Evolutionary conservation across 2,329 filamentous ascomycete species (phyloP).

Genomic region (Macrophomina tecta): DNA sequence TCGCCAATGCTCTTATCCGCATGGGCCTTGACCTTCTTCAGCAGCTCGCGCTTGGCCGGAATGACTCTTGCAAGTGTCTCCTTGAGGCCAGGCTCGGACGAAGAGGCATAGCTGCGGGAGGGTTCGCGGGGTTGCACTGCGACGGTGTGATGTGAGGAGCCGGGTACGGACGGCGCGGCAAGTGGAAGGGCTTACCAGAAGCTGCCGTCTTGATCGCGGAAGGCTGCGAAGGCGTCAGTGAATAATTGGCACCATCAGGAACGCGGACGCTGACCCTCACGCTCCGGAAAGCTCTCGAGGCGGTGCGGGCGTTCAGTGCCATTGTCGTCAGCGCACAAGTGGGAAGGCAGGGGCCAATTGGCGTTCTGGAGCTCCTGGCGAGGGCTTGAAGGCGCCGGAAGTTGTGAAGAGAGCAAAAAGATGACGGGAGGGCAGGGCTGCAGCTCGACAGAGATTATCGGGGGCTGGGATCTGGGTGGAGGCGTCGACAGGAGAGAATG

Average conservation of each 20-base stretch:
- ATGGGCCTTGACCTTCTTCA: conserved; percentile 92
- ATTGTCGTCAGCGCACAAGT: conserved; percentile 49
- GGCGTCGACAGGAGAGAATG: not conserved
- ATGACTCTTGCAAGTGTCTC: conserved; percentile 81
- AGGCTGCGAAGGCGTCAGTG: conserved; percentile 36
- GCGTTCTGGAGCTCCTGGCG: not conserved
- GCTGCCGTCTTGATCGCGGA: conserved; percentile 40
- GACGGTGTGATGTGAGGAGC: conserved; percentile 21
- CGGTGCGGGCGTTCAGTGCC: conserved; percentile 68
- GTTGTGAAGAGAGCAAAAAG: not conserved
- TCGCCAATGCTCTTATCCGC: conserved; percentile 84
- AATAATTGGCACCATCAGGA: conserved; percentile 19
- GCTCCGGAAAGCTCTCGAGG: conserved; percentile 67
- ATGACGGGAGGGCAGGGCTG: not conserved
- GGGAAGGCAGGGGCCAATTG: not conserved
- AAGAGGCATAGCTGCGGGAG: conserved; percentile 69
- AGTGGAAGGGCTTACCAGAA: conserved; percentile 40
- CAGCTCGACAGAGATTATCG: conserved; percentile 9
- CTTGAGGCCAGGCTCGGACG: conserved; percentile 87
- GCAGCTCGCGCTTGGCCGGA: conserved; percentile 88
- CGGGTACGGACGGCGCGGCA: conserved; percentile 13
- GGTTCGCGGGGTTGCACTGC: conserved; percentile 43
- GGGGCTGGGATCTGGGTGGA: not conserved
- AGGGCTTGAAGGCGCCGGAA: not conserved
- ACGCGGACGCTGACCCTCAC: conserved; percentile 61